These are phyloP conservation scores for Aeschynomene evenia DNA, from an alignment of 306 rosid species.

Conservation along the genomic window DNA sequence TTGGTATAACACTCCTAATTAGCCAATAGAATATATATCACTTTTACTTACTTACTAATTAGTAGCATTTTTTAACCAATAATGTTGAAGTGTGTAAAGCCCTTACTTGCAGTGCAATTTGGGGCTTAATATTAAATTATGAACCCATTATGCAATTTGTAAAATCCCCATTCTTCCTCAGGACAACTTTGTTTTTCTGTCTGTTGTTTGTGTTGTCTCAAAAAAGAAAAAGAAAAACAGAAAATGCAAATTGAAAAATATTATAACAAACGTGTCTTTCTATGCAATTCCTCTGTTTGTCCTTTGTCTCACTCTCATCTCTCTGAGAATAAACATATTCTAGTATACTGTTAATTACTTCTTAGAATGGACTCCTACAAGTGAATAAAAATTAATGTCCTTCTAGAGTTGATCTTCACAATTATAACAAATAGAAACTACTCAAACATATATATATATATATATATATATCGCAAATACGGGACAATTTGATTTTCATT, in stretches of 20 bases:
- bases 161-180: neutral
- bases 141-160: neutral
- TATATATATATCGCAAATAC: neutral
- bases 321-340: neutral
- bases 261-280: neutral
- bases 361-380: neutral
- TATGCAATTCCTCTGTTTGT: conserved; percentile 13
- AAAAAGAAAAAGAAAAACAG: too few relatives aligned
- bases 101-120: neutral
- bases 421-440: conserved; percentile 1
- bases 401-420: neutral
- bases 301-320: neutral
- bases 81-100: conserved; percentile 13
- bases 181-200: neutral
- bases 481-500: neutral
- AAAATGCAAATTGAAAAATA: neutral
- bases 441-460: neutral
- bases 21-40: too few relatives aligned
- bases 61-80: neutral
- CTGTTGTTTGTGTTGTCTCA: neutral
- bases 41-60: neutral
- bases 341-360: neutral
- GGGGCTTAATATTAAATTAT: conserved; percentile 5
- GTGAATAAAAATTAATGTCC: neutral
- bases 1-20: conserved; percentile 62